Evolutionary conservation across 1,284 basidiomycete species (phyloP), one percentile per base, ranked within the genome.

Genomic region (Trametes sp.): DNA sequence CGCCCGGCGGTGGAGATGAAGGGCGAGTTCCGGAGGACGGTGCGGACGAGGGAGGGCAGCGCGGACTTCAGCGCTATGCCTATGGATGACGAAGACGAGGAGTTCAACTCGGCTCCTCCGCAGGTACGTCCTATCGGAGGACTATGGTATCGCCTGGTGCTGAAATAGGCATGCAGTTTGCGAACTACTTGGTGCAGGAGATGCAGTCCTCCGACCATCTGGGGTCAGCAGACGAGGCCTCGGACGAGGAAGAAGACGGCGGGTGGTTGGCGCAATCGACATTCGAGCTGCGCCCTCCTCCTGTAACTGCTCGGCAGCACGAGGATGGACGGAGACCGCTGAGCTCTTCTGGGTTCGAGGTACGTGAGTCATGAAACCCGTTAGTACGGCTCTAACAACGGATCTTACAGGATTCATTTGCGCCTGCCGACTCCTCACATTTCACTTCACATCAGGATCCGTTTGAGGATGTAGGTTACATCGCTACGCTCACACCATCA

Each of bases 181-280:
- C 89, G 44, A 82, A 86, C 23, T 94, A 93, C 69, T 78, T 92
- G 46, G 86, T 86, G 4, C 86, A 90, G 66, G 90, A 93, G 69
- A 88, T 93, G 71, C 84, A 87, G 64, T 79, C 84, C 11, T 76
- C 83, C 44, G 87, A 88, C 57, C 82, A 84, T 55, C 82, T 87
- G 61, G 81, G 82, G 16, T 84, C 84, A 2, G 82, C 83, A 0
- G 78, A 78, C 54, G 79, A 77, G n/a, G 79, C 78, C 46, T 76
- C 78, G 7, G 80, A 81, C 7, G 87, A 90, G 60, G 89, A 91
- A 28, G 84, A 86, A 24, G 90, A 92, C 11, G 84, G 85, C 7
- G 90, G 90, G 0, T 94, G 93, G 92, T 76, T 94, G 29, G 82
- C 90, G 2, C 87, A 91, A 46, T 89, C 89, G 9, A 86, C 83